Evolutionary conservation across 192 early-diverging fungal genomes (phyloP).

Genomic region (Mortierella claussenii): DNA sequence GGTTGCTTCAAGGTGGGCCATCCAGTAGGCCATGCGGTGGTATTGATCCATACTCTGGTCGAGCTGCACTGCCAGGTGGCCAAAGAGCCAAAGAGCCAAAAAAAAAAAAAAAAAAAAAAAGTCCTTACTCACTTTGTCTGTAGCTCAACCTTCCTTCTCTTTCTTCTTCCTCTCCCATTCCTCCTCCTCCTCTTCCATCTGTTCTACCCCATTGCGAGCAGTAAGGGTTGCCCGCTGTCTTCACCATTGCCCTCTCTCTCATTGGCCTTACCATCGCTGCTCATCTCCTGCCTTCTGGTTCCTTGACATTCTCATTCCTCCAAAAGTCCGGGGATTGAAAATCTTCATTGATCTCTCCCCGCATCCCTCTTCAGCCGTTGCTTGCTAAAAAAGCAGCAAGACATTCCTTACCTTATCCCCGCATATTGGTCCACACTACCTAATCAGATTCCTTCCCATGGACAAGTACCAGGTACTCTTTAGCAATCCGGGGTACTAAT

Average conservation of each 20-base stretch:
- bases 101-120: too few species aligned
- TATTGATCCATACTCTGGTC: too few species aligned
- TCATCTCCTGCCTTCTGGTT: background rate
- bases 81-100: too few species aligned
- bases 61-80: background rate
- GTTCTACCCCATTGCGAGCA: slow-evolving; percentile 20
- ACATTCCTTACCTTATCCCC: too few species aligned
- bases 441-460: slow-evolving; percentile 12
- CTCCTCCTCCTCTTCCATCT: background rate
- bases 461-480: slow-evolving; percentile 51
- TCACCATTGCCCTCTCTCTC: background rate
- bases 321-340: too few species aligned
- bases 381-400: too few species aligned
- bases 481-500: background rate
- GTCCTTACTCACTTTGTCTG: background rate
- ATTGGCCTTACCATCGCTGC: background rate
- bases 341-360: too few species aligned
- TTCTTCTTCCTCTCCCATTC: background rate
- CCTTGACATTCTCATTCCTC: too few species aligned
- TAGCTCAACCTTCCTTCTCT: background rate
- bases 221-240: background rate
- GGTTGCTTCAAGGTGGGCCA: too few species aligned
- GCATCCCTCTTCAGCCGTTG: too few species aligned
- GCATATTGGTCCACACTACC: background rate
- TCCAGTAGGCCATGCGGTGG: too few species aligned